phyloP scores from a whole-genome alignment of 2,329 filamentous ascomycete genomes.

The Daldinia sp. region DNA sequence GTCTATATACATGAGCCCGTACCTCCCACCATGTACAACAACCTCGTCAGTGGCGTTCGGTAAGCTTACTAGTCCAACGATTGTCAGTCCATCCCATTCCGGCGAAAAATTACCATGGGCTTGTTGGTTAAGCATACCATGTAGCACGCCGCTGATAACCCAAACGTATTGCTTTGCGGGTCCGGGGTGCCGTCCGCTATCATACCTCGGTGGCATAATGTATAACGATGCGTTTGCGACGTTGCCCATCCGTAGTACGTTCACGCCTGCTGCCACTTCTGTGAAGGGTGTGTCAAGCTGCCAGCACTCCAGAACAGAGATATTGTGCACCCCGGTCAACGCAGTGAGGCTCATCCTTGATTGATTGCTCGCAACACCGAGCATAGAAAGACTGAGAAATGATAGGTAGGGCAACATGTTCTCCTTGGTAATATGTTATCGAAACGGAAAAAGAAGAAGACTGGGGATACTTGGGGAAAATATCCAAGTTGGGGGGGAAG shows the following conservation, averaged over 20 bases:
- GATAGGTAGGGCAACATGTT: slow-evolving; percentile 6
- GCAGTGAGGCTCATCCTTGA: slow-evolving; percentile 53
- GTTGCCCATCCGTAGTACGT: slow-evolving; percentile 47
- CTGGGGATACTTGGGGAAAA: neutral
- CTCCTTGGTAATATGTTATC: neutral
- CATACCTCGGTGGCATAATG: slow-evolving; percentile 49
- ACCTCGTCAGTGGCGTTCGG: slow-evolving; percentile 50
- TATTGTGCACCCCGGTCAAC: slow-evolving; percentile 47
- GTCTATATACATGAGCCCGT: slow-evolving; percentile 53
- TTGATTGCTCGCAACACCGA: neutral
- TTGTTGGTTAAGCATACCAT: slow-evolving; percentile 33
- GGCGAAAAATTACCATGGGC: neutral
- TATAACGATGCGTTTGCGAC: slow-evolving; percentile 48
- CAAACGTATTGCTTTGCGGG: slow-evolving; percentile 51
- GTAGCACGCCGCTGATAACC: slow-evolving; percentile 52
- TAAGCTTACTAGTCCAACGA: slow-evolving; percentile 47
- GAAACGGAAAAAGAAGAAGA: neutral
- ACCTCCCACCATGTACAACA: slow-evolving; percentile 51
- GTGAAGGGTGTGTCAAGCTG: slow-evolving; percentile 50
- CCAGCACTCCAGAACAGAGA: slow-evolving; percentile 57
- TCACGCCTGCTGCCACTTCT: slow-evolving; percentile 44
- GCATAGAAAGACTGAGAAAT: neutral
- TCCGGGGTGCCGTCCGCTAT: slow-evolving; percentile 53
- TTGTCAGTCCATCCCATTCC: neutral
- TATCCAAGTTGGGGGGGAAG: neutral